A percentile compares a stretch with the other conserved stretches of the same genome.
Conservation (phyloP, 352 stramenopile genomes). For the Phytophthora multivora region DNA sequence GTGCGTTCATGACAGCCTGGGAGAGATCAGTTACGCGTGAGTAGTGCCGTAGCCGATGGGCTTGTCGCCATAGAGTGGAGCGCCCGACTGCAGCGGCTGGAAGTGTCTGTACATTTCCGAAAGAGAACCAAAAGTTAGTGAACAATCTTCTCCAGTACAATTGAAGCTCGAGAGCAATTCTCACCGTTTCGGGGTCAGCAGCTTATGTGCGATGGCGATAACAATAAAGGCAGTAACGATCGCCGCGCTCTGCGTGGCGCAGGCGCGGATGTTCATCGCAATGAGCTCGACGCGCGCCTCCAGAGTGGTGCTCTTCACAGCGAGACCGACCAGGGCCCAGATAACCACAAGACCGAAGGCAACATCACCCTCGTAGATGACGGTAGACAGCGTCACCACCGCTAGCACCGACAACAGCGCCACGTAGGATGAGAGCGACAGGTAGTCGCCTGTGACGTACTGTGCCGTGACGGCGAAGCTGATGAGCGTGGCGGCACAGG, state of each 20-base stretch:
- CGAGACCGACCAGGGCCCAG: slow-evolving; percentile 66
- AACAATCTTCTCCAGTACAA: neutral
- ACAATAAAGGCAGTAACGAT: slow-evolving; percentile 67
- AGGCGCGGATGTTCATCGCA: slow-evolving; percentile 69
- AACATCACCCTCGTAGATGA: slow-evolving; percentile 64
- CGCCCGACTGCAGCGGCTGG: slow-evolving; percentile 25
- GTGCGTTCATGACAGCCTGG: neutral
- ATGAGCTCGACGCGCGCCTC: slow-evolving; percentile 45
- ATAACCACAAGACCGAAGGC: slow-evolving; percentile 67
- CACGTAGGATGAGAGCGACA: slow-evolving; percentile 64
- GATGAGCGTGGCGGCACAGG: slow-evolving; percentile 70
- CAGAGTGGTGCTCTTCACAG: slow-evolving; percentile 55
- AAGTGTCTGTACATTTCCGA: slow-evolving; percentile 14
- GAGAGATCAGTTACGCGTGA: slow-evolving; percentile 10
- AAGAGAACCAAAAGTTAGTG: neutral
- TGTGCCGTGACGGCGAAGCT: slow-evolving; percentile 67
- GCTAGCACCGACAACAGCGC: slow-evolving; percentile 59
- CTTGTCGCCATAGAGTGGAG: slow-evolving; percentile 51
- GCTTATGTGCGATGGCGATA: slow-evolving; percentile 44
- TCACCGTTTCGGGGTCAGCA: slow-evolving; percentile 42
- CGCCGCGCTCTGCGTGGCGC: slow-evolving; percentile 58
- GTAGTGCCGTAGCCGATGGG: slow-evolving; percentile 55
- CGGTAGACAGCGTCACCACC: slow-evolving; percentile 55
- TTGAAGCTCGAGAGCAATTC: slow-evolving; percentile 7
- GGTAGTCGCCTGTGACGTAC: slow-evolving; percentile 45